Percentiles rank a stretch among this genome's conserved stretches.
Conservation (phyloP, 371 early-diverging fungal genomes). For the Quaeritorhiza haematococci region DNA sequence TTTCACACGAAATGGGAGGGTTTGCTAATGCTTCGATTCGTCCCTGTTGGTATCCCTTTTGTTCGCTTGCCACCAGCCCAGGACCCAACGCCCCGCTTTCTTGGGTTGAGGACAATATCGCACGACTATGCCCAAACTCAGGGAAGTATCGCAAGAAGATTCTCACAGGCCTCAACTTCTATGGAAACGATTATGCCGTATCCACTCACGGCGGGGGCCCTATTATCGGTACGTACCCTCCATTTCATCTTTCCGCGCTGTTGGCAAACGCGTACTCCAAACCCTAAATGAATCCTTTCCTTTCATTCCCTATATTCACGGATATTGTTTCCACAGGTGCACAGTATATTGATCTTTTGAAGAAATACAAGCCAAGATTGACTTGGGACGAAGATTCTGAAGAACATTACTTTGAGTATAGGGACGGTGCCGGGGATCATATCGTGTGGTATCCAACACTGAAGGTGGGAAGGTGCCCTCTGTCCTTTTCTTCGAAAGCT, state of each 20-base stretch:
- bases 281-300: background rate
- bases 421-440: slow-evolving; percentile 32
- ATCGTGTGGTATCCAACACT: slow-evolving; percentile 52
- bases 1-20: no score
- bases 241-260: background rate
- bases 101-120: slow-evolving; percentile 55
- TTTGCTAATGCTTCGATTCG: no score
- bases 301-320: background rate
- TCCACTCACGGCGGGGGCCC: slow-evolving; percentile 25
- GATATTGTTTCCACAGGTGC: background rate
- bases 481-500: background rate
- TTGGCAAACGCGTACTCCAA: background rate
- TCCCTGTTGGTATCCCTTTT: background rate
- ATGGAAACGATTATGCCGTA: slow-evolving; percentile 45
- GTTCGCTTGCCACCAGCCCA: slow-evolving; percentile 19
- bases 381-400: slow-evolving; percentile 42
- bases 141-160: slow-evolving; percentile 38
- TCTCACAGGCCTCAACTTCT: slow-evolving; percentile 52
- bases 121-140: slow-evolving; percentile 27
- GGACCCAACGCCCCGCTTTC: slow-evolving; percentile 53
- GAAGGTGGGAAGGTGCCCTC: slow-evolving; percentile 34
- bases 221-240: slow-evolving; percentile 29
- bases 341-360: slow-evolving; percentile 28
- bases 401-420: slow-evolving; percentile 44
- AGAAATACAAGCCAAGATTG: slow-evolving; percentile 18